Evolutionary conservation across 306 rosid species (phyloP).

Genomic region (Trichosanthes truncata): DNA sequence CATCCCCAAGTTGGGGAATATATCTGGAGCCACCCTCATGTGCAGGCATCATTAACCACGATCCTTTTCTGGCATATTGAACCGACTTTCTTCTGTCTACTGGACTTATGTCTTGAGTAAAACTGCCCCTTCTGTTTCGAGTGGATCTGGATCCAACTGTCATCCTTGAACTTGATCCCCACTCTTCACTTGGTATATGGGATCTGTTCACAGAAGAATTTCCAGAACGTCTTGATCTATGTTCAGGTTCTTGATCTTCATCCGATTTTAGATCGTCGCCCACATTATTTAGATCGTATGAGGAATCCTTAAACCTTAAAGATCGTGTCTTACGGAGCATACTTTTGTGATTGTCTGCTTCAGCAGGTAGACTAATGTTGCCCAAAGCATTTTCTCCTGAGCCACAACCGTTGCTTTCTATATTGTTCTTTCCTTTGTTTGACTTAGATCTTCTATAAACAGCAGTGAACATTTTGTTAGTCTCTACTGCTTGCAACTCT

Average conservation of each 20-base stretch:
- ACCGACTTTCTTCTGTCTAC: slow-evolving; percentile 41
- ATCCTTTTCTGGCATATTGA: slow-evolving; percentile 49
- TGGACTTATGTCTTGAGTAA: slow-evolving; percentile 43
- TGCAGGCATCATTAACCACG: slow-evolving; percentile 73
- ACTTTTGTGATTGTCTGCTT: slow-evolving; percentile 31
- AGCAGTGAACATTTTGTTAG: slow-evolving; percentile 65
- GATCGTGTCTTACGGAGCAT: slow-evolving; percentile 35
- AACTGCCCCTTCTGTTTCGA: slow-evolving; percentile 61
- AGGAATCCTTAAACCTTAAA: slow-evolving; percentile 32
- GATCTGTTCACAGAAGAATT: slow-evolving; percentile 27
- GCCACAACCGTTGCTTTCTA: slow-evolving; percentile 36
- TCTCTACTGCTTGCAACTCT: slow-evolving; percentile 25
- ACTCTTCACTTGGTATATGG: slow-evolving; percentile 42
- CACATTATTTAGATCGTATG: slow-evolving; percentile 28
- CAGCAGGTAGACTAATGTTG: slow-evolving; percentile 32
- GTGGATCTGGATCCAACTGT: slow-evolving; percentile 84
- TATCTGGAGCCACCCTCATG: slow-evolving; percentile 89
- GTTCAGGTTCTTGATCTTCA: slow-evolving; percentile 38
- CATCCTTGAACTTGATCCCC: slow-evolving; percentile 59
- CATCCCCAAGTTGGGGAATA: slow-evolving; percentile 94
- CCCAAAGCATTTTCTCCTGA: slow-evolving; percentile 42
- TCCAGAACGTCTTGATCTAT: slow-evolving; percentile 32
- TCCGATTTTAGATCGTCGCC: slow-evolving; percentile 25
- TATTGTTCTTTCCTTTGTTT: slow-evolving; percentile 37
- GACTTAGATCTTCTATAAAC: slow-evolving; percentile 73